Base-by-base conservation (phyloP, 345 rosid species). In the Rhizophora apiculata region DNA sequence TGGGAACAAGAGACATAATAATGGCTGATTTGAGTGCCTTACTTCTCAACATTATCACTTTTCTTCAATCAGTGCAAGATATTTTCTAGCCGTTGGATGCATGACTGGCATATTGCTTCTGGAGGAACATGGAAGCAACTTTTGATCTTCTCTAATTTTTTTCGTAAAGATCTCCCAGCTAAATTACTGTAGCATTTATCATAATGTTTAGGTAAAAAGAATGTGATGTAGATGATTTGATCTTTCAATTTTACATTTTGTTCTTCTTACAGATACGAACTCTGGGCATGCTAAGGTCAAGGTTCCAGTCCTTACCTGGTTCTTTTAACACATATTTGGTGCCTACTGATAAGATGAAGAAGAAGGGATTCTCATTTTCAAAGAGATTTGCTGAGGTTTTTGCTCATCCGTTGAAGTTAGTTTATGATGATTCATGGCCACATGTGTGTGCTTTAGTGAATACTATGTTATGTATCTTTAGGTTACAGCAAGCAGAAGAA, bases 301-400 rank as follows among this genome's bases (percentile, higher is more conserved):
- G 98, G 64, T 95, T 95, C 79, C 96, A 88, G 75, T 90, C 99
- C 67, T 78, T 95, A 72, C 99, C 99, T 52, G 91, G 88, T 67
- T 96, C 99, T 71, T 89, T 91, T 74, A 95, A 95, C 65, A 80
- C 93, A 46, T 87, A 76, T 72, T 82, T 95, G 87, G 96, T 95
- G 70, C 96, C 99, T 64, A 85, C 93, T 48, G 91, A 91, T 67
- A 92, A 78, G 83, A 79, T 85, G 37, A 80, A 72, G 72, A 92
- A 87, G 80, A 88, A 89, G 74, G 93, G 96, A 60, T 95, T 92
- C 81, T 88, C 97, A 73, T 86, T 95, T 52, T 81, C 92, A 29
- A 95, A 85, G 84, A 84, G 87, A 74, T 95, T 88, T 80, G 82
- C 91, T 64, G 96, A 95, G 96, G 96, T 89, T 70, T 68, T 56